Percentiles rank a stretch among this genome's conserved stretches.
These are phyloP conservation scores for Mariannaea sp. DNA, from an alignment of 2,329 filamentous ascomycete species.

Conservation along the genomic window DNA sequence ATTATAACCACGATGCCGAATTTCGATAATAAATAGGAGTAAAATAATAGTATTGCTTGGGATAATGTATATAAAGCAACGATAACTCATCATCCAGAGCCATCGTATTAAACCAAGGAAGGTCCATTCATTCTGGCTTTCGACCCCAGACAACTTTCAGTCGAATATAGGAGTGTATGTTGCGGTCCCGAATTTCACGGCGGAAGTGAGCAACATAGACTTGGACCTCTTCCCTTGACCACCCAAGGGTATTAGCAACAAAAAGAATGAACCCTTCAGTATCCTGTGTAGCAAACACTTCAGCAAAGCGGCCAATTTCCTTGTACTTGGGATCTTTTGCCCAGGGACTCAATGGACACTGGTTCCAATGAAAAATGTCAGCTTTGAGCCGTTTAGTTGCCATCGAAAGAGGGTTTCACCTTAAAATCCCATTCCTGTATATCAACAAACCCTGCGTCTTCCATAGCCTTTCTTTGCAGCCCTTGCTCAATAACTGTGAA, in stretches of 20 bases:
- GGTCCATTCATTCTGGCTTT: constrained; percentile 47
- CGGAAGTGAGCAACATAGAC: constrained; percentile 43
- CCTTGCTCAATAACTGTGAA: constrained; percentile 33
- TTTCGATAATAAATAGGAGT: too few relatives aligned
- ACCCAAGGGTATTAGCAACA: constrained; percentile 44
- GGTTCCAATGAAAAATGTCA: fast-evolving
- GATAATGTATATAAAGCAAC: too few relatives aligned
- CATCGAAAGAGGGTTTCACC: constrained; percentile 14
- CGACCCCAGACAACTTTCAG: constrained; percentile 39
- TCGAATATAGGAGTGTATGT: constrained; percentile 39
- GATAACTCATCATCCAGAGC: too few relatives aligned
- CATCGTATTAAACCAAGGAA: too few relatives aligned
- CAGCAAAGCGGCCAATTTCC: constrained; percentile 36
- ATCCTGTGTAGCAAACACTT: constrained; percentile 43
- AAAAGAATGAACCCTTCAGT: constrained; percentile 44
- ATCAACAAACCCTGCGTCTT: constrained; percentile 30
- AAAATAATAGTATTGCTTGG: too few relatives aligned
- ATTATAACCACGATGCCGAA: too few relatives aligned
- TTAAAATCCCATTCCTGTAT: constrained; percentile 33
- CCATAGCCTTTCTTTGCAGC: constrained; percentile 27
- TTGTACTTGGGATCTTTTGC: constrained; percentile 18
- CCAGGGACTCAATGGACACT: constrained; percentile 34
- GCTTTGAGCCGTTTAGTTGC: fast-evolving
- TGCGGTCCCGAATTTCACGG: constrained; percentile 37
- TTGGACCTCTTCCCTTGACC: constrained; percentile 42